Conservation (phyloP, 75 land plant genomes). For the Sequoia sempervirens region DNA sequence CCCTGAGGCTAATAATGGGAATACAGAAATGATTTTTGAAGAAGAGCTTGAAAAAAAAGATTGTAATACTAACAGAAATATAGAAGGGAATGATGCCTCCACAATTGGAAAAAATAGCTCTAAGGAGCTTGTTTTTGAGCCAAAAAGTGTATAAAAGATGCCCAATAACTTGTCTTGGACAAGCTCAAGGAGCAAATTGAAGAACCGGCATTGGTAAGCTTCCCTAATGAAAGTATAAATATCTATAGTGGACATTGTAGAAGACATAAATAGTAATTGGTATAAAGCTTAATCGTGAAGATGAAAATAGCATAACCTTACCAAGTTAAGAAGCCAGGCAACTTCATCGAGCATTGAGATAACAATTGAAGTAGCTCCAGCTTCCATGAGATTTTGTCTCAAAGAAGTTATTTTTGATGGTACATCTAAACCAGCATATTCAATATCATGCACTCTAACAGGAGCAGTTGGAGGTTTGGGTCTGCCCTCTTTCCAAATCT, state of each 20-base stretch:
- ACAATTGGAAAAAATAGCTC: no score
- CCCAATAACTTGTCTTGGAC: no score
- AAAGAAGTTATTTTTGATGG: conserved; percentile 66
- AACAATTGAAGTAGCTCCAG: conserved; percentile 78
- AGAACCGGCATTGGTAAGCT: background rate
- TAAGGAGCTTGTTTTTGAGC: no score
- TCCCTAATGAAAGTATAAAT: background rate
- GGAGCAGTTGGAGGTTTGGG: conserved; percentile 66
- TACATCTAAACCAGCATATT: conserved; percentile 83
- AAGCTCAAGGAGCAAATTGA: background rate
- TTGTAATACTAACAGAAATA: no score
- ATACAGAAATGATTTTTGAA: no score
- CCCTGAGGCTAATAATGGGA: no score
- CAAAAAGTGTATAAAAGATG: no score
- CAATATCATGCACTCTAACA: conserved; percentile 80
- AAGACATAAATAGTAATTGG: background rate
- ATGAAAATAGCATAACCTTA: conserved; percentile 15
- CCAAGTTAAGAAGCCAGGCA: conserved; percentile 95
- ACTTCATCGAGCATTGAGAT: conserved; percentile 94
- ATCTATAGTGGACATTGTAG: background rate
- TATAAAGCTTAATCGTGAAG: background rate
- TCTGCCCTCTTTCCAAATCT: conserved; percentile 80
- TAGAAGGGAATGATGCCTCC: no score
- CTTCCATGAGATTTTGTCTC: conserved; percentile 47
- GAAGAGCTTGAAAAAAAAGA: no score